Base-by-base conservation (phyloP, 306 rosid genomes). In the Sphenostylis stenocarpa region DNA sequence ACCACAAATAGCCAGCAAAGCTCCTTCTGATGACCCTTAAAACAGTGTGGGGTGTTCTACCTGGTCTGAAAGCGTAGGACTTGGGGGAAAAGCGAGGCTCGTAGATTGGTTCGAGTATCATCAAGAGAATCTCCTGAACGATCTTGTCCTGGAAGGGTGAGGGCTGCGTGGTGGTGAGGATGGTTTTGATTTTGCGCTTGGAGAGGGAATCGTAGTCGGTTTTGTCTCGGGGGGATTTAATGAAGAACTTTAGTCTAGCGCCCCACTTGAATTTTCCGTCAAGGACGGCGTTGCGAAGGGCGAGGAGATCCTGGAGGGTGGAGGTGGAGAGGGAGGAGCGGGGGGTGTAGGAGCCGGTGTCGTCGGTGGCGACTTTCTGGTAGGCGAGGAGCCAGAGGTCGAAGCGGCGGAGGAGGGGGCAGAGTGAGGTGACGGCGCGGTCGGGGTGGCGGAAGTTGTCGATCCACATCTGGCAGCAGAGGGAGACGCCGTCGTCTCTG, bases 351-450 rank as follows among this genome's bases (percentile, higher is more conserved):
- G 96, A 87, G 28, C 98, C 98, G 66, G 85, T 87, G 24, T 94
- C 96, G 60, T 95, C 96, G 10, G 97, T 88, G 67, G 83, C 86
- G 44, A 89, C 95, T 81, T 92, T 92, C 80, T 89, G 98, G 85
- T 92, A 92, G 9, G 97, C 97, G 75, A 95, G 78, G 38, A 95
- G 87, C 98, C 97, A 95, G 49, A 95, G 81, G 62, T 95, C 96
- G 60, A 95, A 87, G 19, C 93, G 86, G 41, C 93, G 91, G 68
- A 95, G 87, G 83, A 79, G 86, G 20, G 95, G 78, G 24, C 90
- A 48, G 76, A 95, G 82, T 88, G 80, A 86, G 75, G 92, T 85
- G 58, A 86, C 78, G 69, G 77, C 70, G 58, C 80, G 58, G 77
- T 89, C 94, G 1, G 93, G 95, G 47, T 87, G 90, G 10, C 95